Conservation (phyloP, 106 monocot genomes). For the Dioscorea zingiberensis region DNA sequence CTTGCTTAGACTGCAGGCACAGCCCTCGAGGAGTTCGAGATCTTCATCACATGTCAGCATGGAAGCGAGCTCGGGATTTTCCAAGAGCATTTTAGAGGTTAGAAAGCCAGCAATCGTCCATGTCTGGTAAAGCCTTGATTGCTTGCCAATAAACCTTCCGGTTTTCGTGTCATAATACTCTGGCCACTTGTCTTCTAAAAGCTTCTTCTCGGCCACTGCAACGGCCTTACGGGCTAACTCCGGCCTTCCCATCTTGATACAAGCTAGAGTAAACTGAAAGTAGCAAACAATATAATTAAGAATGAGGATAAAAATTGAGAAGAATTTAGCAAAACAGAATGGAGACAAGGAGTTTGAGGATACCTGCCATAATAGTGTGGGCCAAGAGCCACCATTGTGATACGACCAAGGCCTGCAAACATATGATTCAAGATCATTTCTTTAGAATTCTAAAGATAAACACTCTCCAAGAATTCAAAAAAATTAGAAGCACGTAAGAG, state of each 20-base stretch:
- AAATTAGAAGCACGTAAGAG: neutral
- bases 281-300: constrained; percentile 2
- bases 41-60: constrained; percentile 91
- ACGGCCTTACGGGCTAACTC: constrained; percentile 73
- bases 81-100: constrained; percentile 74
- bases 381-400: constrained; percentile 97
- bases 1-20: constrained; percentile 64
- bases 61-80: constrained; percentile 70
- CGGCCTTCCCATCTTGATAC: constrained; percentile 90
- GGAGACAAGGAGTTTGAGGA: neutral
- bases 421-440: too few species aligned
- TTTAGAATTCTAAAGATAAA: too few species aligned
- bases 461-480: too few species aligned
- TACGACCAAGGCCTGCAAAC: constrained; percentile 89
- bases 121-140: constrained; percentile 78
- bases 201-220: constrained; percentile 68
- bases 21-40: constrained; percentile 87
- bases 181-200: constrained; percentile 81
- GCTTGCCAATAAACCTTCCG: constrained; percentile 86
- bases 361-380: constrained; percentile 97
- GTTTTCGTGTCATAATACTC: constrained; percentile 83
- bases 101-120: constrained; percentile 91
- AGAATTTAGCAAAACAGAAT: neutral
- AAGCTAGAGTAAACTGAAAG: constrained; percentile 85
- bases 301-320: neutral